Evolutionary conservation across 257 asterid genomes (phyloP).

Genomic region (Jaltomata sinuosa): DNA sequence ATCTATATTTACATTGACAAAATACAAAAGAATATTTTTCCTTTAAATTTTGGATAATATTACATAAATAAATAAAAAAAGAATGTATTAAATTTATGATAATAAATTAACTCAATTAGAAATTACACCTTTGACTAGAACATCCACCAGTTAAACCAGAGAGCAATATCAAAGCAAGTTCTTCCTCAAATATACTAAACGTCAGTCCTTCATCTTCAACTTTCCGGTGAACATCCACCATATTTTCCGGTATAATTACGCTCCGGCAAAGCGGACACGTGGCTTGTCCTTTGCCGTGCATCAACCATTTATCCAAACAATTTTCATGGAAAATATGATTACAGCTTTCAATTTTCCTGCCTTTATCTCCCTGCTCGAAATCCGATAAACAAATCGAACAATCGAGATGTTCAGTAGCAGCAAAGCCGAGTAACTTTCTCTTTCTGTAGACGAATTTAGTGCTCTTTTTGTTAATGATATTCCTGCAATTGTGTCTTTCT

Average conservation of each 20-base stretch:
- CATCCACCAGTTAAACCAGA: constrained; percentile 1
- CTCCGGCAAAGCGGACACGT: background rate
- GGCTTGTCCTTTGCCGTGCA: background rate
- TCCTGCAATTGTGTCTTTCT: constrained; percentile 16
- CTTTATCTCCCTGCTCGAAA: background rate
- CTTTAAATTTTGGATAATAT: background rate
- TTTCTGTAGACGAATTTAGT: constrained; percentile 16
- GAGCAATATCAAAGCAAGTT: constrained; percentile 13
- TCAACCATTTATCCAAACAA: background rate
- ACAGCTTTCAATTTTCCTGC: background rate
- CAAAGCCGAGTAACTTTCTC: background rate
- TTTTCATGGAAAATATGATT: background rate
- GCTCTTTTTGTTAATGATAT: constrained; percentile 29
- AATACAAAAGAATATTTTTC: background rate
- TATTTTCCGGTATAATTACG: background rate
- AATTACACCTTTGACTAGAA: background rate
- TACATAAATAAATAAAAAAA: background rate
- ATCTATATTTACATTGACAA: too few relatives aligned
- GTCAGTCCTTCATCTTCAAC: background rate
- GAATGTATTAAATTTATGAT: background rate
- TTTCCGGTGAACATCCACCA: background rate
- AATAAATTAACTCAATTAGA: background rate
- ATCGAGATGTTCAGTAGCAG: background rate
- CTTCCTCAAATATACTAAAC: background rate
- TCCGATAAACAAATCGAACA: background rate